Percentiles rank a stretch among this genome's conserved stretches.
Conservation (phyloP, 1,284 basidiomycete species). For the Leucoagaricus sp. region DNA sequence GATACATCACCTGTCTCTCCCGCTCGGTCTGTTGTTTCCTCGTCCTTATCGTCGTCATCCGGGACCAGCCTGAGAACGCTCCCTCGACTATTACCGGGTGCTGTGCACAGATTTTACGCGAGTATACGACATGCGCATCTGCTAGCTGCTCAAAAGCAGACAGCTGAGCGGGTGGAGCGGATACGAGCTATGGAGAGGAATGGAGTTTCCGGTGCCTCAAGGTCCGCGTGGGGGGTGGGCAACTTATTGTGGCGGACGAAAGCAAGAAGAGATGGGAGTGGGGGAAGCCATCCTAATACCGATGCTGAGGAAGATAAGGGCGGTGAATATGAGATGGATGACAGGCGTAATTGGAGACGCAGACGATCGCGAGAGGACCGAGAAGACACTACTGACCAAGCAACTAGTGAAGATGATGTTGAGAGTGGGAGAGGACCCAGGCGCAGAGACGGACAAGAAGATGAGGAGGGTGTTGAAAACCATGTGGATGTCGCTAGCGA, state of each 20-base stretch:
- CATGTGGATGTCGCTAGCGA: not conserved
- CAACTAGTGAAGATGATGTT: conserved; percentile 1
- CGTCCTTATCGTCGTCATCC: conserved; percentile 20
- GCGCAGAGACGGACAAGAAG: not conserved
- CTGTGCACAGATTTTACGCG: conserved; percentile 54
- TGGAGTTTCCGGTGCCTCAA: conserved; percentile 28
- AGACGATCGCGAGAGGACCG: not conserved
- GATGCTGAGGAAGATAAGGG: conserved; percentile 15
- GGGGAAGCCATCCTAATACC: conserved; percentile 1
- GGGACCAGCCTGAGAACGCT: conserved; percentile 25
- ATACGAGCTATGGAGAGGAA: conserved; percentile 58
- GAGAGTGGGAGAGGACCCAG: not conserved
- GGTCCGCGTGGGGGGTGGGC: conserved; percentile 71
- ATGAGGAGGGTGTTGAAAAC: not conserved
- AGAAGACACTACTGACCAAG: conserved; percentile 5
- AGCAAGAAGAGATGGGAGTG: not conserved
- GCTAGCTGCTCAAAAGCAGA: conserved; percentile 65
- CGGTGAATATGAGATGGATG: conserved; percentile 17
- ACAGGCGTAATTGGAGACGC: conserved; percentile 10
- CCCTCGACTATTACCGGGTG: conserved; percentile 36
- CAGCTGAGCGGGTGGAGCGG: conserved; percentile 61
- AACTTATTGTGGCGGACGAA: conserved; percentile 54
- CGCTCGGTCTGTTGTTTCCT: conserved; percentile 20
- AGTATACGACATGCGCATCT: conserved; percentile 65
- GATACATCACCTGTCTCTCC: conserved; percentile 16